Evolutionary conservation across 2,329 filamentous ascomycete species (phyloP), one percentile per base, ranked within the genome.

Genomic region (Xylaria sp.): DNA sequence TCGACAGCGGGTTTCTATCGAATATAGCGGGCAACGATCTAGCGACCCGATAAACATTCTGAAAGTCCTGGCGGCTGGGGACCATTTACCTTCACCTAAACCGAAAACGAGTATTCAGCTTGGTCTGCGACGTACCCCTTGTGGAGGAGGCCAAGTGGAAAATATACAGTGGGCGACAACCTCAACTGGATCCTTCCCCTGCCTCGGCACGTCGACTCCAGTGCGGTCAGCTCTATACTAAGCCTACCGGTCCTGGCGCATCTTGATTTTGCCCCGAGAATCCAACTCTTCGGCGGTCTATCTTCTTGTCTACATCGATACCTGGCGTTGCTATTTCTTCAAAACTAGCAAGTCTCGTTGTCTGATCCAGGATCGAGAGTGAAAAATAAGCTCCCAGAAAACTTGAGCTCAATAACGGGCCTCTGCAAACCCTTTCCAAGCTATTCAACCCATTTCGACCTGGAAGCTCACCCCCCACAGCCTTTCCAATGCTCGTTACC

Each of bases 401-500:
- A 19, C 19, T 43, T 45, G 26, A 24, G 45, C 40, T 48, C 38
- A 46, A 45, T 53, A 42, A 48, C 52, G 19, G 51, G 46, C 44
- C 45, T 48, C 49, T 48, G 45, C 52, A 55, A 60, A 48, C 54
- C 47, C 50, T 54, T 20, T 24, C 51, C 16, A 44, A 56, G 44
- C 57, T 54, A 40, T 44, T 55, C 20, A 51, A 57, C 47, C 48
- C 44, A 52, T 39, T 47, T 51, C 52, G 42, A 47, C 50, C 52
- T 50, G 60, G 53, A 59, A 52, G 59, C 49, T 39, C 39, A 56
- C 58, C 59, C 50, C 38, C 56, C 39, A 62, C 50, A 59, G 52
- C 50, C 64, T 71, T 75, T 71, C 75, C 74, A 80, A 81, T 84
- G 81, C 78, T 83, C 69, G 78, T 80, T 74, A 77, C 79, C 66